A percentile compares a stretch with the other conserved stretches of the same genome.
Conservation (phyloP, 352 stramenopile species). For the Pythium periplocum region DNA sequence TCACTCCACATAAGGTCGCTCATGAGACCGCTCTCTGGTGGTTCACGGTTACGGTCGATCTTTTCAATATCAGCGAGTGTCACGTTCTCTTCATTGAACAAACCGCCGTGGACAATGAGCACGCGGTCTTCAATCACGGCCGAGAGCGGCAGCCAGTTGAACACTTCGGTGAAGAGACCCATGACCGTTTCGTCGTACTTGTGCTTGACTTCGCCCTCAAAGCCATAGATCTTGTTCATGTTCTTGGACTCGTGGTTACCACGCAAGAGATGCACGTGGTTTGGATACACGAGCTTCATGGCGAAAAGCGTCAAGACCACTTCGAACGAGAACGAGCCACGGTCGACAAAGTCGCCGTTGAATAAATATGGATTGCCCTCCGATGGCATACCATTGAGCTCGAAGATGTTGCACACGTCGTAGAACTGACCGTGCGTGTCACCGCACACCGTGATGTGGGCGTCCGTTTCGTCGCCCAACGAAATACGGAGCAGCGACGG, state of each 20-base stretch:
- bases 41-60: constrained; percentile 94
- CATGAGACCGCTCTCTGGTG: constrained; percentile 91
- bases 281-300: constrained; percentile 94
- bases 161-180: constrained; percentile 98
- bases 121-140: constrained; percentile 93
- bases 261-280: constrained; percentile 91
- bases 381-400: constrained; percentile 95
- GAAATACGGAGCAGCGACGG: constrained; percentile 89
- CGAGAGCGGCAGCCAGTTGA: constrained; percentile 95
- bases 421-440: constrained; percentile 99
- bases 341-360: constrained; percentile 99
- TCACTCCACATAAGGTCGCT: constrained; percentile 94
- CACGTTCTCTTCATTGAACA: constrained; percentile 94
- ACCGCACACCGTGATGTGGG: constrained; percentile 95
- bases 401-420: constrained; percentile 99
- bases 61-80: constrained; percentile 93
- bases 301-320: constrained; percentile 97
- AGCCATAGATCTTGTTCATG: constrained; percentile 99
- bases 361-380: constrained; percentile 98
- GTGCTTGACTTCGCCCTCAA: constrained; percentile 98
- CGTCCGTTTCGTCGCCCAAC: constrained; percentile 42
- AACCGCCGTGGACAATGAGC: constrained; percentile 97
- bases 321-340: constrained; percentile 98
- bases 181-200: constrained; percentile 99
- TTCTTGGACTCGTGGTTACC: constrained; percentile 99